phyloP scores from a whole-genome alignment of 805 yeast genomes.

The Nakazawaea sp. region DNA sequence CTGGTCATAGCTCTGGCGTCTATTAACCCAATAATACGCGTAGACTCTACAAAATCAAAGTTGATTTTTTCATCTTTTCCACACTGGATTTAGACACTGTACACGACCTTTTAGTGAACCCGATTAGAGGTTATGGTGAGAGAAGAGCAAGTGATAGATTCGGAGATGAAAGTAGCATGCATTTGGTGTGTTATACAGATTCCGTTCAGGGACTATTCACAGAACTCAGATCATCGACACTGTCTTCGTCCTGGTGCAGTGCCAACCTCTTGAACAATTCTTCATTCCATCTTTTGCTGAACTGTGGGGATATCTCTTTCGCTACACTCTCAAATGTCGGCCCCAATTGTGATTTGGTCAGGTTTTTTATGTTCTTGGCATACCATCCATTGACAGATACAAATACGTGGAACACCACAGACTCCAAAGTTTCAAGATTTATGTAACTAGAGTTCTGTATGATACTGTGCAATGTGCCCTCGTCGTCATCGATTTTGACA shows the following conservation, averaged over 20 bases:
- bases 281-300: conserved; percentile 1
- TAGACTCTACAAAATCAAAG: no score
- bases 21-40: no score
- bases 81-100: no score
- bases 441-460: conserved; percentile 2
- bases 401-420: conserved; percentile 9
- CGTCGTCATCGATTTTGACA: not conserved
- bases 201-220: no score
- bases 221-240: no score
- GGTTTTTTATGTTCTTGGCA: not conserved
- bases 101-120: no score
- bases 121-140: no score
- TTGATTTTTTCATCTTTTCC: no score
- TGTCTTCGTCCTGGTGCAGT: not conserved
- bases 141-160: no score
- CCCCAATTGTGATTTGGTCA: conserved; percentile 1
- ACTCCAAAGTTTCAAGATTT: conserved; percentile 14
- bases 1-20: not conserved
- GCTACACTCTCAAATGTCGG: conserved; percentile 26
- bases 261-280: conserved; percentile 1
- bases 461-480: no score
- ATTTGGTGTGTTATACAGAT: no score
- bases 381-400: conserved; percentile 23
- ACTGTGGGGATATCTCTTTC: conserved; percentile 5
- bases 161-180: no score